phyloP scores from a whole-genome alignment of 331 rosid species.

The Prunus yedoensis region DNA sequence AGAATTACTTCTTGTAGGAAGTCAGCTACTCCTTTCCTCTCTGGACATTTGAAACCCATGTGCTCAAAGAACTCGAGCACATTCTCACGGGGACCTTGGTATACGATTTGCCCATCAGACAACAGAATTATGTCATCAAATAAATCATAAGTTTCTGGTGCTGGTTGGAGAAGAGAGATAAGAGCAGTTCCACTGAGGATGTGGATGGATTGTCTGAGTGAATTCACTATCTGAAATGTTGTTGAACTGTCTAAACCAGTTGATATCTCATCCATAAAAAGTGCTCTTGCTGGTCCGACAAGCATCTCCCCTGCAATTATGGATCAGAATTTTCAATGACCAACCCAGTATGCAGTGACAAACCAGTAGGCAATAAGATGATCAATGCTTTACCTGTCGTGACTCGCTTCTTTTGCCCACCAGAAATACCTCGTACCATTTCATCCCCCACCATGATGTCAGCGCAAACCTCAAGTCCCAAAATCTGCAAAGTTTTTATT shows the following conservation, averaged over 20 bases:
- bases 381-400: conserved; percentile 30
- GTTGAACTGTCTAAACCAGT: conserved; percentile 55
- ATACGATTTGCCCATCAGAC: conserved; percentile 49
- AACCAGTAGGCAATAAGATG: background rate
- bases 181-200: conserved; percentile 46
- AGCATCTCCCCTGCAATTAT: conserved; percentile 45
- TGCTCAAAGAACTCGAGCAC: conserved; percentile 42
- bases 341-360: background rate
- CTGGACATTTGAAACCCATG: conserved; percentile 53
- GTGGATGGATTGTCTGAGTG: conserved; percentile 38
- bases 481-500: conserved; percentile 21
- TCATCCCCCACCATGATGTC: conserved; percentile 51
- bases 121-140: conserved; percentile 48
- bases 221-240: conserved; percentile 47
- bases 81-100: conserved; percentile 45
- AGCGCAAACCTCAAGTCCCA: conserved; percentile 48
- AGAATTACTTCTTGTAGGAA: conserved; percentile 47
- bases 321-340: background rate
- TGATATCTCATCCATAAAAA: conserved; percentile 57
- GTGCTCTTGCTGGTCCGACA: conserved; percentile 43
- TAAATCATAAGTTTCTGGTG: conserved; percentile 52
- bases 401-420: conserved; percentile 54
- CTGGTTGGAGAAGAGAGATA: conserved; percentile 51
- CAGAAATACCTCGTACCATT: conserved; percentile 54
- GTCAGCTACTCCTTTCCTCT: conserved; percentile 58